Evolutionary conservation across 768 basidiomycete species (phyloP), one percentile per base, ranked within the genome.

Genomic region (Termitomyces sp.): DNA sequence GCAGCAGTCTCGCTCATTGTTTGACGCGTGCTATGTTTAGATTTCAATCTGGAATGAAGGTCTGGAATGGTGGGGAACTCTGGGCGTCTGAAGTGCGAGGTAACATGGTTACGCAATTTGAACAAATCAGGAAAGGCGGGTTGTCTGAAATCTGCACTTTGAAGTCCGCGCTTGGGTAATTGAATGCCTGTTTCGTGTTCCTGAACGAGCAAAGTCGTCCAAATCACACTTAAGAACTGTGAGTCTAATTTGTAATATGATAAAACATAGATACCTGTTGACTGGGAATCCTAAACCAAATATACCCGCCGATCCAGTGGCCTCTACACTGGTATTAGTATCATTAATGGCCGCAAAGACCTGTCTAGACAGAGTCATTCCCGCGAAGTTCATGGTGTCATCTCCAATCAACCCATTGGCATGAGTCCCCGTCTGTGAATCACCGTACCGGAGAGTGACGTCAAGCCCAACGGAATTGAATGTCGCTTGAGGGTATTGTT

Each of bases 261-360:
- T 14, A 36, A 27, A 54, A 18, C 34, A 16, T 5, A 49, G 47
- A 16, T 8, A 87, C 88, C 88, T 90, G 60, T 86, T 86, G 14
- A 81, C 66, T 3, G 89, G 87, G 61, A 91, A 91, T 0, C 90
- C 89, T 10, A 90, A 74, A 0, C 90, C 90, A 56, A 91, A 77
- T 42, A 91, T 88, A 2, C 88, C 90, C 16, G 80, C 77, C 18
- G 81, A 75, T 1, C 81, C 81, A 1, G 78, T 81, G 41, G 80
- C 74, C 37, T 77, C 63, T 8, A 90, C 75, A 22, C 76, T 83
- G 2, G 87, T 86, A 60, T 89, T 85, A 3, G 90, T 92, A 53
- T 79, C 68, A 62, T 84, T 82, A 53, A 90, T 83, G 8, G 86
- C 82, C 9, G 81, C 86, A 58, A 91, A 81, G 55, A 75, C 81